These are phyloP conservation scores for Arachnopeziza araneosa DNA, from an alignment of 2,329 filamentous ascomycete species.

Conservation along the genomic window DNA sequence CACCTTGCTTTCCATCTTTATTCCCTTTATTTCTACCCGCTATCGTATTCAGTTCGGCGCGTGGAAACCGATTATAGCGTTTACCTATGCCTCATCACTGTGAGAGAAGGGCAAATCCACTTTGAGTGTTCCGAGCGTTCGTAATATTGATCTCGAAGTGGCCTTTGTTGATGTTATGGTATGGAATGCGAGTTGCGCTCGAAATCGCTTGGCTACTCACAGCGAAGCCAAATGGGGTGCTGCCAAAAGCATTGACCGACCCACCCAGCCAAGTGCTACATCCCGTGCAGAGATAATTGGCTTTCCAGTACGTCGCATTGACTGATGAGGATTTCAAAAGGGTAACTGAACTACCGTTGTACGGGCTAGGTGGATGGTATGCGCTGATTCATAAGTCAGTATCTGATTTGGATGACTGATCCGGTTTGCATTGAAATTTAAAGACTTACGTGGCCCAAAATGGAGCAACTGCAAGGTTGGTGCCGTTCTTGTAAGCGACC, in stretches of 20 bases:
- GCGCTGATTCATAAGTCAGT: conserved; percentile 2
- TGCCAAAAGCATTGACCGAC: conserved; percentile 4
- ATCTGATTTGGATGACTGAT: background rate
- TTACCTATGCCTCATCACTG: background rate
- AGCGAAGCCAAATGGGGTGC: conserved; percentile 3
- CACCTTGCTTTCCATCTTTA: too few relatives aligned
- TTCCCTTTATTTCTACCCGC: too few relatives aligned
- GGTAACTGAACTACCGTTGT: conserved; percentile 2
- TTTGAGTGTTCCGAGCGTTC: conserved; percentile 1
- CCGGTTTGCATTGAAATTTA: background rate
- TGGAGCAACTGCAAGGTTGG: conserved; percentile 6
- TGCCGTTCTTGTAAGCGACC: conserved; percentile 8
- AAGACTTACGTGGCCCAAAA: conserved; percentile 10
- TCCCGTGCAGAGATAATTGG: conserved; percentile 6
- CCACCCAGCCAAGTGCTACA: conserved; percentile 8
- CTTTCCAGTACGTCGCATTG: conserved; percentile 11
- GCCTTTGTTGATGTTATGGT: conserved; percentile 9
- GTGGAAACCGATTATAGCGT: too few relatives aligned
- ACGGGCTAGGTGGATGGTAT: conserved; percentile 6
- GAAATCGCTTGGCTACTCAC: conserved; percentile 3
- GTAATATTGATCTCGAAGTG: conserved; percentile 12
- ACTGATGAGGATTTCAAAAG: conserved; percentile 7
- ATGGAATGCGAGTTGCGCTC: conserved; percentile 1
- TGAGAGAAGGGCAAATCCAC: background rate
- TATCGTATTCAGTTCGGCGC: too few relatives aligned